These are phyloP conservation scores for Haplographium delicatum DNA, from an alignment of 495 filamentous ascomycete genomes.

Conservation along the genomic window DNA sequence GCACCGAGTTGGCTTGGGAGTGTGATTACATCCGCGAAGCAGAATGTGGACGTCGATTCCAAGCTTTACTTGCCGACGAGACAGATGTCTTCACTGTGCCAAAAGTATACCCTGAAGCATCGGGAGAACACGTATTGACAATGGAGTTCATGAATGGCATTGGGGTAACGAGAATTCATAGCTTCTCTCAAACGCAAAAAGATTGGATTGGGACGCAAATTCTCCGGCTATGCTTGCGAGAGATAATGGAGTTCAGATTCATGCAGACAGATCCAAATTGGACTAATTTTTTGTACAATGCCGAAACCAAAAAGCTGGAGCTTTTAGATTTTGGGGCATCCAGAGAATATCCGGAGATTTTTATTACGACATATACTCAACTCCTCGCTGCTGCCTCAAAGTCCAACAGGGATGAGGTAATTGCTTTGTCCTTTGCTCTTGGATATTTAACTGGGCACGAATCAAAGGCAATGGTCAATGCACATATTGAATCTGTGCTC, in stretches of 20 bases:
- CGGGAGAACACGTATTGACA: slow-evolving; percentile 81
- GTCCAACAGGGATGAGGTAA: slow-evolving; percentile 56
- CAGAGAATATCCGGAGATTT: slow-evolving; percentile 73
- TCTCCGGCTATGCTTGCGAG: slow-evolving; percentile 84
- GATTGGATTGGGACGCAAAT: slow-evolving; percentile 95
- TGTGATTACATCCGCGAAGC: slow-evolving; percentile 93
- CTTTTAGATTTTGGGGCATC: slow-evolving; percentile 95
- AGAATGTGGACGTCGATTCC: slow-evolving; percentile 67
- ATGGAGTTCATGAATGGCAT: slow-evolving; percentile 86
- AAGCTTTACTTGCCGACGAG: slow-evolving; percentile 64
- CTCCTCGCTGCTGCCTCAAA: slow-evolving; percentile 74
- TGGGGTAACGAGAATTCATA: slow-evolving; percentile 75
- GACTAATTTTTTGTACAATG: slow-evolving; percentile 98
- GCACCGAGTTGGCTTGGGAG: slow-evolving; percentile 90
- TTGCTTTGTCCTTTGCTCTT: slow-evolving; percentile 67
- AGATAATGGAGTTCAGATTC: slow-evolving; percentile 88
- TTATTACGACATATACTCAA: slow-evolving; percentile 71
- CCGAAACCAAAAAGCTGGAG: slow-evolving; percentile 65
- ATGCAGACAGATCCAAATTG: slow-evolving; percentile 99
- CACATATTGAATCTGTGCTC: slow-evolving; percentile 74
- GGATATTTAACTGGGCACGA: slow-evolving; percentile 93
- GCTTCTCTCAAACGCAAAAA: slow-evolving; percentile 71
- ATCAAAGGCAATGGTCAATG: slow-evolving; percentile 74
- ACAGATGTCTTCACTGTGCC: slow-evolving; percentile 72
- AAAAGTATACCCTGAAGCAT: slow-evolving; percentile 69